Conservation (phyloP, 371 early-diverging fungal genomes). For the Syncephalastrum contaminatum region DNA sequence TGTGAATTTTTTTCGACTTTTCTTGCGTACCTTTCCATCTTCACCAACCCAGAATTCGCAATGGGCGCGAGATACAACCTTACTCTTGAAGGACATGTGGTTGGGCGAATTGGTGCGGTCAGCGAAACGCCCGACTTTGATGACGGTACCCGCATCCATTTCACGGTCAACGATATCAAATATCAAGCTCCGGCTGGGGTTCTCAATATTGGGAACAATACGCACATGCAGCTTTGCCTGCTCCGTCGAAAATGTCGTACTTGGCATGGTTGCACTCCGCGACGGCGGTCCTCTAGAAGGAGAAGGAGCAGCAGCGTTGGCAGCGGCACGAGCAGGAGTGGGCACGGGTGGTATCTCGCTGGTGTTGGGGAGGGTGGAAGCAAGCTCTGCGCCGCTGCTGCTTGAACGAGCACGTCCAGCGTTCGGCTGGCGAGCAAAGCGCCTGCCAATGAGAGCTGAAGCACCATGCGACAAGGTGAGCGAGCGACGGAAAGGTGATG, state of each 20-base stretch:
- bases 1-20: constrained; percentile 1
- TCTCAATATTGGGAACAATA: constrained; percentile 77
- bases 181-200: constrained; percentile 68
- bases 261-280: constrained; percentile 3
- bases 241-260: not conserved
- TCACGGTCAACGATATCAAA: constrained; percentile 84
- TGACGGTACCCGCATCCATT: constrained; percentile 61
- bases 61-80: constrained; percentile 93
- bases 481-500: constrained; percentile 9
- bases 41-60: constrained; percentile 88
- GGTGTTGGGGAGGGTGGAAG: constrained; percentile 1
- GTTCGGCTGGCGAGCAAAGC: constrained; percentile 12
- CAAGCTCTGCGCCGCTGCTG: not conserved
- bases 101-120: constrained; percentile 63
- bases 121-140: constrained; percentile 83
- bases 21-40: constrained; percentile 30
- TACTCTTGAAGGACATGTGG: constrained; percentile 86
- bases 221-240: constrained; percentile 53
- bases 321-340: not conserved
- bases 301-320: not conserved
- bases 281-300: not conserved
- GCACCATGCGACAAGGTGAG: constrained; percentile 19
- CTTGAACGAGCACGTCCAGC: constrained; percentile 5
- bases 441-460: constrained; percentile 7
- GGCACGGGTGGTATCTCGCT: not conserved